Evolutionary conservation across 2,329 filamentous ascomycete genomes (phyloP).

Genomic region (Pyrenophora teres): DNA sequence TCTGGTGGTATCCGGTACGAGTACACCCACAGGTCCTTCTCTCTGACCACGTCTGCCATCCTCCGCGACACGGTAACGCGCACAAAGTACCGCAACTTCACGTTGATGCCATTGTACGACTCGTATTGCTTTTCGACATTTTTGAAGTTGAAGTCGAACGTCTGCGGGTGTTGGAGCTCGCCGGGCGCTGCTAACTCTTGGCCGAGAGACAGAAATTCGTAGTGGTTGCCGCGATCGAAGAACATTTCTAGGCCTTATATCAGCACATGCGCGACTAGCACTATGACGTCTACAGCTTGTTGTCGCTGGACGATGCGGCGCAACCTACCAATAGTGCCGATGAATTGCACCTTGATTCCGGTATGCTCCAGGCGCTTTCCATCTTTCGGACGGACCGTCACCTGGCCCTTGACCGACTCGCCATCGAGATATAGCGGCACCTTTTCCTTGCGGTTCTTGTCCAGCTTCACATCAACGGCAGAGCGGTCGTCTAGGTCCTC

Average conservation of each 20-base stretch:
- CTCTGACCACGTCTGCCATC: slow-evolving; percentile 97
- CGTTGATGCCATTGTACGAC: slow-evolving; percentile 99
- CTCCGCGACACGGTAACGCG: slow-evolving; percentile 93
- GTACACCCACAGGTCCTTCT: slow-evolving; percentile 99
- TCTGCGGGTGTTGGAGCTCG: slow-evolving; percentile 97
- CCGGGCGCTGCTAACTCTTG: slow-evolving; percentile 96
- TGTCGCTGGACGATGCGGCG: too few species aligned
- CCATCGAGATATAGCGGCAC: slow-evolving; percentile 97
- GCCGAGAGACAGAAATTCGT: slow-evolving; percentile 96
- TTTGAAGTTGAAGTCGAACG: slow-evolving; percentile 99
- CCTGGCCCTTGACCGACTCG: slow-evolving; percentile 94
- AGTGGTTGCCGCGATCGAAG: slow-evolving; percentile 98
- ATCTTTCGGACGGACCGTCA: slow-evolving; percentile 95
- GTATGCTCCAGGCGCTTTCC: slow-evolving; percentile 97
- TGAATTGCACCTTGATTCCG: slow-evolving; percentile 99
- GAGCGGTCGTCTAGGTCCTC: slow-evolving; percentile 92
- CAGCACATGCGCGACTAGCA: slow-evolving; percentile 14
- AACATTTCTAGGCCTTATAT: slow-evolving; percentile 79
- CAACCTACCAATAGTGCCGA: slow-evolving; percentile 86
- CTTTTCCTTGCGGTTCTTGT: slow-evolving; percentile 97
- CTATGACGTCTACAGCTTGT: too few species aligned
- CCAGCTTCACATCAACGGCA: slow-evolving; percentile 96
- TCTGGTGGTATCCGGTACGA: slow-evolving; percentile 97
- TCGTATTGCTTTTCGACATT: slow-evolving; percentile 99
- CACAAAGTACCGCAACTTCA: slow-evolving; percentile 97